Percentiles rank a stretch among this genome's conserved stretches.
Evolutionary conservation across 768 basidiomycete genomes (phyloP).

Genomic region (Serendipita vermifera): DNA sequence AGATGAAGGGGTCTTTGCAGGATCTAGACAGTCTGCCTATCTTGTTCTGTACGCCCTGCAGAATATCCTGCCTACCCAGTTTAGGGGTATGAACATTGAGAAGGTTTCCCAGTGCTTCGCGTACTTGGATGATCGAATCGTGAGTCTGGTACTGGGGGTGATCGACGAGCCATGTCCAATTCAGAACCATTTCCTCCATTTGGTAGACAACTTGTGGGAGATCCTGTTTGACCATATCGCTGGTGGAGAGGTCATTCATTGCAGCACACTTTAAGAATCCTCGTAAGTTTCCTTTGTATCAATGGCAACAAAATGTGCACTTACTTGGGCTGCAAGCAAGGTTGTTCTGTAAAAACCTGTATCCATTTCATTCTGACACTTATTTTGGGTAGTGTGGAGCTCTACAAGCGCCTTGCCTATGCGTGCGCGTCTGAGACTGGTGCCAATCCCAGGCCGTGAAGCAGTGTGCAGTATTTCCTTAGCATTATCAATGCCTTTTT

Average conservation of each 20-base stretch:
- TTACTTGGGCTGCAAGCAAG: not conserved
- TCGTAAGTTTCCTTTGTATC: too few relatives aligned
- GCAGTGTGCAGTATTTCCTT: not conserved
- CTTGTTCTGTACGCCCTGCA: not conserved
- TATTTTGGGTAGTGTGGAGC: not conserved
- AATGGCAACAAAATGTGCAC: too few relatives aligned
- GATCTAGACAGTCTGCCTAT: not conserved
- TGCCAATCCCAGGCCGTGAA: not conserved
- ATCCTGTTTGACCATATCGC: not conserved
- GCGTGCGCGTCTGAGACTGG: not conserved
- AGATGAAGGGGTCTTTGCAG: not conserved
- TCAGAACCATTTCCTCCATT: not conserved
- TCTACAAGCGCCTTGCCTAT: not conserved
- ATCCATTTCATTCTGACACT: not conserved
- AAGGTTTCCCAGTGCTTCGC: too few relatives aligned
- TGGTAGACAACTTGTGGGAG: not conserved
- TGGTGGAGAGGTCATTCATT: too few relatives aligned
- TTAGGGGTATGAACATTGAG: not conserved
- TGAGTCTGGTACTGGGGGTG: not conserved
- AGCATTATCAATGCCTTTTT: not conserved
- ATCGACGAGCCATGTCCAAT: not conserved
- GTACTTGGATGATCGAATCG: too few relatives aligned
- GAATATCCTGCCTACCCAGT: not conserved
- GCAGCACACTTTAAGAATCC: too few relatives aligned
- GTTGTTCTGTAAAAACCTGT: not conserved